Conservation (phyloP, 169 alveolate species). For the Eimeria sp. region DNA sequence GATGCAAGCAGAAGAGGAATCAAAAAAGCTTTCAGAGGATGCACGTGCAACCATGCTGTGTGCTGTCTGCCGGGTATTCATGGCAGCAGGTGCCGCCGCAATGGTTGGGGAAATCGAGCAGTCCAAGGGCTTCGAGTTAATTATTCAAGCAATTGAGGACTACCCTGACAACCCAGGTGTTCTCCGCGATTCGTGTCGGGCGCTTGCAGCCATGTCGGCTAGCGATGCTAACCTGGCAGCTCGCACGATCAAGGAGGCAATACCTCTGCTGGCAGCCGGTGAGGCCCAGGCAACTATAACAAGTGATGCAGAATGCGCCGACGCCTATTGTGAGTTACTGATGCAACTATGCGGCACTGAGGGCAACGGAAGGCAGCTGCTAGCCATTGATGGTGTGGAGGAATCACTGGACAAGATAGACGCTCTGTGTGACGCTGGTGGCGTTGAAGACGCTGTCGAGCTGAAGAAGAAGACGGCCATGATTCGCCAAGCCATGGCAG, state of each 20-base stretch:
- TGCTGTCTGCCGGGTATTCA: conserved; percentile 75
- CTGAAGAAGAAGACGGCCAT: conserved; percentile 76
- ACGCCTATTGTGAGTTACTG: conserved; percentile 80
- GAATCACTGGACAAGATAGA: conserved; percentile 54
- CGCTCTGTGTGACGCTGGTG: conserved; percentile 54
- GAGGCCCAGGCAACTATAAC: conserved; percentile 76
- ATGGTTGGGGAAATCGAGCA: conserved; percentile 77
- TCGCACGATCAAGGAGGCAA: conserved; percentile 79
- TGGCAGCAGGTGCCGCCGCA: conserved; percentile 78
- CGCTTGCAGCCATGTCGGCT: conserved; percentile 79
- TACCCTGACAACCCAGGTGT: conserved; percentile 76
- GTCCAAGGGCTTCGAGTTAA: conserved; percentile 73
- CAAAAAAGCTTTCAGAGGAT: conserved; percentile 71
- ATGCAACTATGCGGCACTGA: conserved; percentile 67
- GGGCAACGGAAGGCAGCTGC: conserved; percentile 82
- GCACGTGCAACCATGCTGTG: conserved; percentile 65
- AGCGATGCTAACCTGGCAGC: conserved; percentile 79
- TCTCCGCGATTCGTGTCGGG: conserved; percentile 74
- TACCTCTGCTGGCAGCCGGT: conserved; percentile 76
- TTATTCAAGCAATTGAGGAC: conserved; percentile 80
- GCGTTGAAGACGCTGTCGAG: conserved; percentile 60
- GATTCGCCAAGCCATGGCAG: conserved; percentile 84
- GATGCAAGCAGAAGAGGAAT: conserved; percentile 77
- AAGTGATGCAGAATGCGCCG: conserved; percentile 75
- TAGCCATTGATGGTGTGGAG: conserved; percentile 71